Evolutionary conservation across 768 basidiomycete species (phyloP).

Genomic region (Podaxis mareebaensis): DNA sequence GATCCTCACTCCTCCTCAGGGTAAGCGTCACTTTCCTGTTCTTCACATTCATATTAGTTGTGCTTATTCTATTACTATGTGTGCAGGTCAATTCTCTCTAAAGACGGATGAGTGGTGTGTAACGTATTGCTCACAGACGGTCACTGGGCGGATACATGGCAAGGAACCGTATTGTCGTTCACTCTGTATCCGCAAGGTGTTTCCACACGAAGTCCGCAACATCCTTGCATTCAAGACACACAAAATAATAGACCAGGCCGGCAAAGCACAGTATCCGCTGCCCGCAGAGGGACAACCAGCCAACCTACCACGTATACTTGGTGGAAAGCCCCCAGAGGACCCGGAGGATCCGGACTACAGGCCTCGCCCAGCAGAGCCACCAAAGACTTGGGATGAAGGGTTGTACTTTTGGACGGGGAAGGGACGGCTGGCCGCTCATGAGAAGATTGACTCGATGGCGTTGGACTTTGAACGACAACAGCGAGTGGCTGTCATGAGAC

Average conservation of each 20-base stretch:
- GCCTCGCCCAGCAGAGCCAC: conserved; percentile 18
- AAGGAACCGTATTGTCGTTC: conserved; percentile 58
- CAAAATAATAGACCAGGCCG: conserved; percentile 40
- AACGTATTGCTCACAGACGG: conserved; percentile 60
- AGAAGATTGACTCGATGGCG: conserved; percentile 62
- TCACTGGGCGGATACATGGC: conserved; percentile 50
- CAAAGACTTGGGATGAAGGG: conserved; percentile 70
- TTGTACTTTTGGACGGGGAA: conserved; percentile 74
- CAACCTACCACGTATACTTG: conserved; percentile 45
- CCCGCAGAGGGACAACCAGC: conserved; percentile 65
- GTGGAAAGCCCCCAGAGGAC: conserved; percentile 39
- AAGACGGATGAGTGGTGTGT: conserved; percentile 67
- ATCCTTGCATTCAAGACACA: conserved; percentile 46
- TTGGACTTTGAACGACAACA: conserved; percentile 54
- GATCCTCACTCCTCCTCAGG: conserved; percentile 53
- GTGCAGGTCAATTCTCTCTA: conserved; percentile 54
- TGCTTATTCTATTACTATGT: conserved; percentile 2
- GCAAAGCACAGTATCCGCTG: conserved; percentile 57
- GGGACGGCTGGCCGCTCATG: conserved; percentile 50
- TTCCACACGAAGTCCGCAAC: conserved; percentile 65
- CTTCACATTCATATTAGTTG: background rate
- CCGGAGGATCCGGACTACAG: conserved; percentile 25
- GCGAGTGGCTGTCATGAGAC: conserved; percentile 37
- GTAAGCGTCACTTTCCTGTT: conserved; percentile 26
- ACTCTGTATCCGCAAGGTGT: conserved; percentile 65